These are phyloP conservation scores for Plasmodium fragile DNA, from an alignment of 169 alveolate genomes.

Conservation along the genomic window DNA sequence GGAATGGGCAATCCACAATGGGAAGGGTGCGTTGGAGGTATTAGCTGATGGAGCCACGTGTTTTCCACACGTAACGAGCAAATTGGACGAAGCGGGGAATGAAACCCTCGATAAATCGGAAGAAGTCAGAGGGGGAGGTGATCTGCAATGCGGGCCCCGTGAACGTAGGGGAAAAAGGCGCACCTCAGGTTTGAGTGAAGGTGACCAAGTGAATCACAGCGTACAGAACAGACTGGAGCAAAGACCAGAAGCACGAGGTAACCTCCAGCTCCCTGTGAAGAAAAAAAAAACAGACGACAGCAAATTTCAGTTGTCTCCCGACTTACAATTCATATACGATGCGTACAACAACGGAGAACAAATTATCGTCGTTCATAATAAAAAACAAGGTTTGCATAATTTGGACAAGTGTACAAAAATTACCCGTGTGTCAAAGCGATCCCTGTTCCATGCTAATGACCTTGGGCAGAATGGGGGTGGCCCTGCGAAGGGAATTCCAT, in stretches of 20 bases:
- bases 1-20: not conserved
- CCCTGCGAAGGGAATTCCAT: not conserved
- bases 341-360: constrained; percentile 66
- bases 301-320: constrained; percentile 47
- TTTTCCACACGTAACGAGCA: not conserved
- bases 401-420: constrained; percentile 2
- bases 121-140: not conserved
- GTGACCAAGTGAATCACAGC: not conserved
- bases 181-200: not conserved
- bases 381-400: constrained; percentile 27
- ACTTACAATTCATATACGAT: constrained; percentile 34
- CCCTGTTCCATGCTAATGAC: constrained; percentile 16
- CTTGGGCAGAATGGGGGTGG: not conserved
- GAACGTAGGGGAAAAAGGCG: not conserved
- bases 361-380: constrained; percentile 20
- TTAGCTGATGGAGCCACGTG: not conserved
- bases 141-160: not conserved
- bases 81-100: constrained; percentile 4
- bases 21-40: not conserved
- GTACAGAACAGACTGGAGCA: not conserved
- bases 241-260: not conserved
- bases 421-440: constrained; percentile 21
- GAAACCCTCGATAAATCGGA: not conserved
- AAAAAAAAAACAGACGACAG: not conserved
- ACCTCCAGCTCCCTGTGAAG: not conserved